phyloP scores from a whole-genome alignment of 108 stramenopile species.

The Fragilariopsis cylindrus region DNA sequence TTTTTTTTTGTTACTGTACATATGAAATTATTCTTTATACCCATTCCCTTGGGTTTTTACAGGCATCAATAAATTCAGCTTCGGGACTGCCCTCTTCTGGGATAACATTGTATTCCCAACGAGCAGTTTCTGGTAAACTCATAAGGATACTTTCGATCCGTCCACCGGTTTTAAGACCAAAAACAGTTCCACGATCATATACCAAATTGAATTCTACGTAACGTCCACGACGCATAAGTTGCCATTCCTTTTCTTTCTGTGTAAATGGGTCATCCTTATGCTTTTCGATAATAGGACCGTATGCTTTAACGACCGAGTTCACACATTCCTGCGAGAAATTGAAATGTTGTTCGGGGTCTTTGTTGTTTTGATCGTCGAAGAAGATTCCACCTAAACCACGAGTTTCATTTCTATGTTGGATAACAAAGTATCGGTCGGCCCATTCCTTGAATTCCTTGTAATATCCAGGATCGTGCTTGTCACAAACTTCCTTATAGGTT shows the following conservation, averaged over 20 bases:
- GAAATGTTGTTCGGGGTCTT: conserved; percentile 85
- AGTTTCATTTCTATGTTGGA: conserved; percentile 94
- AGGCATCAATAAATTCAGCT: conserved; percentile 93
- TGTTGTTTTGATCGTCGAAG: conserved; percentile 97
- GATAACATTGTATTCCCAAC: conserved; percentile 96
- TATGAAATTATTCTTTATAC: conserved; percentile 45
- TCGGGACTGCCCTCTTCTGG: conserved; percentile 83
- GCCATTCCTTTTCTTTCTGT: conserved; percentile 94
- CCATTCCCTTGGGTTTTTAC: conserved; percentile 91
- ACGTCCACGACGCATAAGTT: conserved; percentile 91
- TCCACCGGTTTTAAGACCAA: conserved; percentile 98
- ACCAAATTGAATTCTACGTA: conserved; percentile 99
- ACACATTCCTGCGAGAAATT: conserved; percentile 88
- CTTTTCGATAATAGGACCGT: conserved; percentile 90
- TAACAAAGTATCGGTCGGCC: conserved; percentile 97
- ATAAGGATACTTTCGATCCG: conserved; percentile 98
- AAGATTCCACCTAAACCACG: conserved; percentile 98
- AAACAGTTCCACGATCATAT: conserved; percentile 98
- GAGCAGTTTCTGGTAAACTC: conserved; percentile 97
- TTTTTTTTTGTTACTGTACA: too few species aligned
- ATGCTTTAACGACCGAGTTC: conserved; percentile 87
- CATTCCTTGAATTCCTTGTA: conserved; percentile 97
- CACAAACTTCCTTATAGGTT: conserved; percentile 97
- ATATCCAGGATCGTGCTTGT: conserved; percentile 95
- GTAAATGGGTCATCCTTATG: conserved; percentile 92